Percentiles rank a stretch among this genome's conserved stretches.
phyloP scores from a whole-genome alignment of 2,329 filamentous ascomycete species.

The Aspergillus carbonarius region DNA sequence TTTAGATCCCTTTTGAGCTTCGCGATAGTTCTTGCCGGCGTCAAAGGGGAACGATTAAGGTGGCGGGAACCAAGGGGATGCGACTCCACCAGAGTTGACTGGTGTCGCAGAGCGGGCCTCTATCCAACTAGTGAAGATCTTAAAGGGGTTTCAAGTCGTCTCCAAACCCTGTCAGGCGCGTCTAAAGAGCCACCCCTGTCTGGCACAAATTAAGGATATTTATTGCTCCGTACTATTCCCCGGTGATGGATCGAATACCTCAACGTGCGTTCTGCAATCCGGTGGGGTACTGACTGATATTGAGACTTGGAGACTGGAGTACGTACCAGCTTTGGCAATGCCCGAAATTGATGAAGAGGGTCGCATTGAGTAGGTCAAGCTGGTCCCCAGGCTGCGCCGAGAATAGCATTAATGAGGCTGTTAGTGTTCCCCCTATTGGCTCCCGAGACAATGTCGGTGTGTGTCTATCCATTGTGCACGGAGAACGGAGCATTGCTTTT shows the following conservation, averaged over 20 bases:
- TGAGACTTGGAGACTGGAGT: not conserved
- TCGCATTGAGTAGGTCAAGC: not conserved
- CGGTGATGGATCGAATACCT: not conserved
- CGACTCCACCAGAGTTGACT: not conserved
- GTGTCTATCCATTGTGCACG: too few relatives aligned
- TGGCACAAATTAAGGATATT: not conserved
- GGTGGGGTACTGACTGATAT: not conserved
- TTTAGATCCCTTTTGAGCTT: not conserved
- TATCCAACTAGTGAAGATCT: not conserved
- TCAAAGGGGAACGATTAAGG: not conserved
- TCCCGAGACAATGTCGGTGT: too few relatives aligned
- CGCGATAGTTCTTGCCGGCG: not conserved
- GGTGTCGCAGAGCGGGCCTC: not conserved
- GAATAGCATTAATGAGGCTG: not conserved
- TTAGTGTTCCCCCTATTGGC: not conserved
- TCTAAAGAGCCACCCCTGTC: not conserved
- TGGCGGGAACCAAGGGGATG: not conserved
- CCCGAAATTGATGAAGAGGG: not conserved
- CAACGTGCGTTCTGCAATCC: not conserved
- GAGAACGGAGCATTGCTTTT: too few relatives aligned
- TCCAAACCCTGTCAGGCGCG: not conserved
- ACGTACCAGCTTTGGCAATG: not conserved
- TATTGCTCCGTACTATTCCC: not conserved
- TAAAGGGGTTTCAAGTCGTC: not conserved
- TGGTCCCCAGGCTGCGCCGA: not conserved